These are phyloP conservation scores for Schizophyllum amplum DNA, from an alignment of 1,284 basidiomycete species.

Conservation along the genomic window DNA sequence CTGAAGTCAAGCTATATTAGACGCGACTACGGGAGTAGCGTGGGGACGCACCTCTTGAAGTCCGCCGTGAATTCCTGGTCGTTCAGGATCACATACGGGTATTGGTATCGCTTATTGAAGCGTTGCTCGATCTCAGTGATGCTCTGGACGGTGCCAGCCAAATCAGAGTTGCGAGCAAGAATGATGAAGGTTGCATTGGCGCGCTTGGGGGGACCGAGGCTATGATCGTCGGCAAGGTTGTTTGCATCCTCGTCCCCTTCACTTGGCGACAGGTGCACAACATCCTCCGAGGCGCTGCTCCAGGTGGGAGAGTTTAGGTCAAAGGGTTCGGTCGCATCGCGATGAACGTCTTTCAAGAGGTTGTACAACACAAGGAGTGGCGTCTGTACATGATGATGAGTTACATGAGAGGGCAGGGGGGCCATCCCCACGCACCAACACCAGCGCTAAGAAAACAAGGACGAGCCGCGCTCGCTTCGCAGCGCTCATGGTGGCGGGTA, in stretches of 20 bases:
- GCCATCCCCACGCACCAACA: background rate
- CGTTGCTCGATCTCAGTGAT: conserved; percentile 26
- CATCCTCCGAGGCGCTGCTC: no score
- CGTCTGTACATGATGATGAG: background rate
- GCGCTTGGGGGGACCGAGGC: background rate
- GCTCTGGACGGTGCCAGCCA: conserved; percentile 31
- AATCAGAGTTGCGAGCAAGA: conserved; percentile 41
- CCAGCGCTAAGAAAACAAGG: background rate
- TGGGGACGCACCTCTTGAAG: conserved; percentile 31
- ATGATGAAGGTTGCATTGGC: conserved; percentile 46
- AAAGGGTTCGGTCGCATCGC: background rate
- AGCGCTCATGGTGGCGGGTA: background rate
- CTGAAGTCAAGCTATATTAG: background rate
- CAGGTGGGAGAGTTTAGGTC: no score
- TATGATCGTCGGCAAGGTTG: background rate
- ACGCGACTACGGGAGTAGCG: background rate
- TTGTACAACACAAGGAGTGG: background rate
- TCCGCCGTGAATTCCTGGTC: conserved; percentile 40
- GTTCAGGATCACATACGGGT: conserved; percentile 45
- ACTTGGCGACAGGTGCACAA: no score
- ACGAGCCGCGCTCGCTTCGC: background rate
- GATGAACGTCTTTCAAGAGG: background rate
- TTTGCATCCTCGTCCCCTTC: no score
- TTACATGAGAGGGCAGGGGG: no score
- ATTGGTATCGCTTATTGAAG: conserved; percentile 40